phyloP scores from a whole-genome alignment of 2,329 filamentous ascomycete species.

The Colletotrichum spaethianum region DNA sequence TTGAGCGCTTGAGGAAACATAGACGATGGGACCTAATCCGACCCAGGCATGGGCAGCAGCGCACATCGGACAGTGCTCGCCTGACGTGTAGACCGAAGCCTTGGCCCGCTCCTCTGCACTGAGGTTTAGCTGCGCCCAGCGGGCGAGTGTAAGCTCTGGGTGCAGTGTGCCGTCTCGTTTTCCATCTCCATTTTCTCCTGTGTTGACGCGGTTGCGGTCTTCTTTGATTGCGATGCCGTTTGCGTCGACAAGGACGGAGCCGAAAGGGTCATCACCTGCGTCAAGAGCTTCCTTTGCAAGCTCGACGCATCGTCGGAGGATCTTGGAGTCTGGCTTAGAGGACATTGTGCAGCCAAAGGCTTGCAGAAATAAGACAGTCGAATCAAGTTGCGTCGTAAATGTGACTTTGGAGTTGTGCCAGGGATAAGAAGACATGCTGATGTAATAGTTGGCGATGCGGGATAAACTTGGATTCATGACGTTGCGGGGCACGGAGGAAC shows the following conservation, averaged over 20 bases:
- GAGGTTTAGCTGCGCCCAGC: conserved; percentile 53
- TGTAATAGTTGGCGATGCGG: neutral
- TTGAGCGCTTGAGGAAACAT: conserved; percentile 49
- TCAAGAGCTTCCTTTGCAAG: conserved; percentile 55
- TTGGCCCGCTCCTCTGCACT: conserved; percentile 56
- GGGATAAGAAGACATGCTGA: neutral
- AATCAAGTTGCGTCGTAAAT: too few species aligned
- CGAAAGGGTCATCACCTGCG: conserved; percentile 54
- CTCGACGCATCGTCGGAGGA: conserved; percentile 45
- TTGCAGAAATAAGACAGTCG: neutral
- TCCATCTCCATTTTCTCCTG: conserved; percentile 46
- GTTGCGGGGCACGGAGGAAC: conserved; percentile 19
- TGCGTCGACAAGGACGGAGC: conserved; percentile 52
- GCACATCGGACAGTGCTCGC: conserved; percentile 57
- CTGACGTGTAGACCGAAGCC: conserved; percentile 53
- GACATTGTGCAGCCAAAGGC: conserved; percentile 30
- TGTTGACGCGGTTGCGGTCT: conserved; percentile 53
- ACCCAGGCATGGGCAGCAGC: conserved; percentile 53
- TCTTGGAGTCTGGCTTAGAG: conserved; percentile 25
- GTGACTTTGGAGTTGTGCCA: neutral
- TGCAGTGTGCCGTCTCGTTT: conserved; percentile 52
- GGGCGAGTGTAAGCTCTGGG: conserved; percentile 54
- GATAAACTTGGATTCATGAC: conserved; percentile 8
- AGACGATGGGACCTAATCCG: conserved; percentile 54
- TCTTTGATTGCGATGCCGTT: conserved; percentile 47